Percentiles rank a stretch among this genome's conserved stretches.
Evolutionary conservation across 2,329 filamentous ascomycete species (phyloP).

Genomic region (Metarhizium album): DNA sequence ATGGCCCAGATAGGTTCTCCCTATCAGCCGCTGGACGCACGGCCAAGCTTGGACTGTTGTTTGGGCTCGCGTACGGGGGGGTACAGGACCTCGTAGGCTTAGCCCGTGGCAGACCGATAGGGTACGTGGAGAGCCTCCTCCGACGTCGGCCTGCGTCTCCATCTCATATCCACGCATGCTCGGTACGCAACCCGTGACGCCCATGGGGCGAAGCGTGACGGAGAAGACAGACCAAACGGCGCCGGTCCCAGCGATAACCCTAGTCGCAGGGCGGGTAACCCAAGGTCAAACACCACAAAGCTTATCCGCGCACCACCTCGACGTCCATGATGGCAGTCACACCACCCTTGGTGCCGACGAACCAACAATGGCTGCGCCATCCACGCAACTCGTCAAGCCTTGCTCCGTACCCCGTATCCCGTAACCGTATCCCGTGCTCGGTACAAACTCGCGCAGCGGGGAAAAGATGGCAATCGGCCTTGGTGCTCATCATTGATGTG

Average conservation of each 20-base stretch:
- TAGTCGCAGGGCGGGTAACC: not conserved
- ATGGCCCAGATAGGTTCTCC: constrained; percentile 60
- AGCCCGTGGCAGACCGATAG: constrained; percentile 58
- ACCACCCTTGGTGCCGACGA: too few species aligned
- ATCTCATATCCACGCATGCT: constrained; percentile 9
- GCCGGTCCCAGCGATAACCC: not conserved
- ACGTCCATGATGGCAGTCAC: not conserved
- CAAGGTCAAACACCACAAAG: not conserved
- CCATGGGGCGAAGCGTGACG: too few species aligned
- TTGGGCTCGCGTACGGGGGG: constrained; percentile 71
- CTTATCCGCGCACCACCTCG: not conserved
- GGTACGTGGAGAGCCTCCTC: constrained; percentile 62
- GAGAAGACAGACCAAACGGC: not conserved
- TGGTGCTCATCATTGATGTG: too few species aligned
- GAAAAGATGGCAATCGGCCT: not conserved
- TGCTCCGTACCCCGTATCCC: too few species aligned
- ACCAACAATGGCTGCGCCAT: too few species aligned
- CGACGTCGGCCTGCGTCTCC: constrained; percentile 29
- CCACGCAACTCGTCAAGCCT: too few species aligned
- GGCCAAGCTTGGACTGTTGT: constrained; percentile 66
- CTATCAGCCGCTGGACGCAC: constrained; percentile 66
- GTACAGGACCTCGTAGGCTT: constrained; percentile 65
- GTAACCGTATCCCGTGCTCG: too few species aligned
- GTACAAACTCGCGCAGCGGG: not conserved
- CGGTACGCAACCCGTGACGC: constrained; percentile 8